Conservation (phyloP, 768 basidiomycete genomes). For the Boletus rubroflammeus region DNA sequence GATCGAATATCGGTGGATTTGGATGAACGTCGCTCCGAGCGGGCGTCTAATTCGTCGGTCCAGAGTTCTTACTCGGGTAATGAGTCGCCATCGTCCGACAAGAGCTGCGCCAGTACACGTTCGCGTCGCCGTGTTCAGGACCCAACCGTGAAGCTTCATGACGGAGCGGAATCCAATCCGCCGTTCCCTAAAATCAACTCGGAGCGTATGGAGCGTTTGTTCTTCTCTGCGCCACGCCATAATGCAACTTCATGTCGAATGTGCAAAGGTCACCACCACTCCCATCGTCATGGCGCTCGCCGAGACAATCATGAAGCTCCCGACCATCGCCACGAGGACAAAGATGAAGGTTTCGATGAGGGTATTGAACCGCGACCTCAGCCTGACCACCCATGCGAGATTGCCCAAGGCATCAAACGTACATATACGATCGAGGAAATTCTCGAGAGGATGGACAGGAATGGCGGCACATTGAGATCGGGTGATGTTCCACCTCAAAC, state of each 20-base stretch:
- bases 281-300: slow-evolving; percentile 45
- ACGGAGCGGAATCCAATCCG: slow-evolving; percentile 31
- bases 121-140: slow-evolving; percentile 2
- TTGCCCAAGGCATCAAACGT: slow-evolving; percentile 4
- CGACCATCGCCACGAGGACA: not conserved
- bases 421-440: slow-evolving; percentile 23
- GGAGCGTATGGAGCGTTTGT: slow-evolving; percentile 70
- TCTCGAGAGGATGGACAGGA: slow-evolving; percentile 23
- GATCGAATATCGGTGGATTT: slow-evolving; percentile 63
- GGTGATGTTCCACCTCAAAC: slow-evolving; percentile 77
- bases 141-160: slow-evolving; percentile 10
- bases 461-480: slow-evolving; percentile 21
- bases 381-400: not conserved
- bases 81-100: slow-evolving; percentile 2
- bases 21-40: slow-evolving; percentile 59
- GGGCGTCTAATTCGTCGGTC: slow-evolving; percentile 31
- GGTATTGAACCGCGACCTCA: slow-evolving; percentile 1
- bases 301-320: slow-evolving; percentile 23
- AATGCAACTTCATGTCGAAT: slow-evolving; percentile 61
- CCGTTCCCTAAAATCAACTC: slow-evolving; percentile 86
- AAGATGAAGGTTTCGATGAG: slow-evolving; percentile 17
- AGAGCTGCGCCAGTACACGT: not conserved
- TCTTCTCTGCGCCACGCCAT: slow-evolving; percentile 78
- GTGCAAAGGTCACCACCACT: slow-evolving; percentile 50
- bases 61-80: slow-evolving; percentile 11